Evolutionary conservation across 108 stramenopile species (phyloP).

Genomic region (Aurantiochytrium sp.): DNA sequence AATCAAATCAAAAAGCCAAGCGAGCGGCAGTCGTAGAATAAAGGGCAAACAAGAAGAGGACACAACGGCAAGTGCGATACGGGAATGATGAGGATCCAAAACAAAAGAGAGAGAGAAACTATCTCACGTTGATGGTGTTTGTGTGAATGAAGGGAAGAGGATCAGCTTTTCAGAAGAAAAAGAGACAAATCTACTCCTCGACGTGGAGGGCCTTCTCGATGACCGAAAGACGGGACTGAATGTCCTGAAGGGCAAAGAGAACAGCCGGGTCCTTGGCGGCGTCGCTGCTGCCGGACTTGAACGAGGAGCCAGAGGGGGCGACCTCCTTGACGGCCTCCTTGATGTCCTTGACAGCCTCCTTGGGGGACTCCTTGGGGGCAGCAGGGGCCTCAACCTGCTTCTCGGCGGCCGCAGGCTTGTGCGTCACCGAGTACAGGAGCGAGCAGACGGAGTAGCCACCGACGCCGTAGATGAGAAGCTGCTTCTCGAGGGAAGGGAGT

Average conservation of each 20-base stretch:
- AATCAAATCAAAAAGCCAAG: too few relatives aligned
- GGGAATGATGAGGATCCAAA: too few relatives aligned
- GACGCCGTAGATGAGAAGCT: neutral
- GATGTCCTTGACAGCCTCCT: too few relatives aligned
- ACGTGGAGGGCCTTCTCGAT: conserved; percentile 16
- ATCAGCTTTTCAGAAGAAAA: neutral
- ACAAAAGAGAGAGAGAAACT: too few relatives aligned
- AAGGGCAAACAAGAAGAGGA: too few relatives aligned
- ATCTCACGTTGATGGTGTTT: neutral
- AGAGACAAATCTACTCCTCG: neutral
- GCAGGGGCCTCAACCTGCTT: neutral
- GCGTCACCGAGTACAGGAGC: neutral
- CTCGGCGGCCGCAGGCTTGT: neutral
- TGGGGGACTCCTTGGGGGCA: neutral
- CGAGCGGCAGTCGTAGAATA: too few relatives aligned
- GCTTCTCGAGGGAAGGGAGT: neutral
- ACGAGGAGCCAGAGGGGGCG: neutral
- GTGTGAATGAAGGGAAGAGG: neutral
- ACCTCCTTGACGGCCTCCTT: neutral
- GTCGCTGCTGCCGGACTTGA: neutral
- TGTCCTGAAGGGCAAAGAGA: conserved; percentile 17
- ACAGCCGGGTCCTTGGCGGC: neutral
- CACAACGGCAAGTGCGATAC: too few relatives aligned
- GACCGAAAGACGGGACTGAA: conserved; percentile 8
- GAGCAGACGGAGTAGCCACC: neutral